Percentiles rank a stretch among this genome's conserved stretches.
Conservation (phyloP, 2,329 filamentous ascomycete species). For the Sordariomycetes sp. region DNA sequence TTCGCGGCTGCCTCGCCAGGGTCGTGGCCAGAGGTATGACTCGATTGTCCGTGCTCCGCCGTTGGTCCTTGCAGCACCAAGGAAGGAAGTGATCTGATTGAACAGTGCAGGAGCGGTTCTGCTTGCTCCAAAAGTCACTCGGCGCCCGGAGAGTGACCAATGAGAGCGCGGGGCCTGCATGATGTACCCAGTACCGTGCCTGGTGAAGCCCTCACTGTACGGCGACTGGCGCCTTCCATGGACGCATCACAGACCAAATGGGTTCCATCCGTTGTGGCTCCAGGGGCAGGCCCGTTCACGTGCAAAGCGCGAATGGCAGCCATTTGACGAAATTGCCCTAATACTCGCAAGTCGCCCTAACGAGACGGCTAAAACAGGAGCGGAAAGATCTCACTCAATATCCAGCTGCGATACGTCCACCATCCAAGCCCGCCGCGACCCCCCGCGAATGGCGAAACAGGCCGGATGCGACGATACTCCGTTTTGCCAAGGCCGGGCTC, state of each 20-base stretch:
- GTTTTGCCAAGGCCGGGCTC: neutral
- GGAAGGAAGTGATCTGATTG: neutral
- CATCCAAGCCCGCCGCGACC: neutral
- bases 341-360: neutral
- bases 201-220: neutral
- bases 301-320: neutral
- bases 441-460: neutral
- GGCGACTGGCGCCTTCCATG: neutral
- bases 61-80: neutral
- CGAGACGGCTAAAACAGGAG: neutral
- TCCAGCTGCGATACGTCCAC: neutral
- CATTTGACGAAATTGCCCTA: neutral
- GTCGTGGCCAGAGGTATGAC: neutral
- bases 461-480: neutral
- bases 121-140: neutral
- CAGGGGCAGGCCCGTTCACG: neutral
- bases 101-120: neutral
- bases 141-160: neutral
- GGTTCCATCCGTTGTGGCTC: neutral
- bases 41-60: neutral
- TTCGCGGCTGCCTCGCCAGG: neutral
- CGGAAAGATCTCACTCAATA: neutral
- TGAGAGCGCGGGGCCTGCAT: neutral
- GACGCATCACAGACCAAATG: neutral
- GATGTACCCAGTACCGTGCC: neutral